phyloP scores from a whole-genome alignment of 2,329 filamentous ascomycete genomes.

The Phialophora macrospora region DNA sequence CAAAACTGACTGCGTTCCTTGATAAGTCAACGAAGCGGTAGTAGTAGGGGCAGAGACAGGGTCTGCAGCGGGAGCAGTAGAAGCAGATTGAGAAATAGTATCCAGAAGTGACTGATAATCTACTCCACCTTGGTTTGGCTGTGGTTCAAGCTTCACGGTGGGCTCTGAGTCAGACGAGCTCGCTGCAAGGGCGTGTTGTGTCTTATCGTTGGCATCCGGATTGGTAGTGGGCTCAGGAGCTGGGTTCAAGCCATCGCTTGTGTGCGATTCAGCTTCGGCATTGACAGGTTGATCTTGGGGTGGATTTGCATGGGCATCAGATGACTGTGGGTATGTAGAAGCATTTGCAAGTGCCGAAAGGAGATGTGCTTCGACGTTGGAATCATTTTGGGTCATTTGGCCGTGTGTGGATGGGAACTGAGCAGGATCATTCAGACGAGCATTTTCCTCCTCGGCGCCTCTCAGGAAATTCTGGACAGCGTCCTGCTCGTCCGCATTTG shows the following conservation, averaged over 20 bases:
- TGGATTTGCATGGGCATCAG: conserved; percentile 23
- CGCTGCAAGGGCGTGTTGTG: conserved; percentile 15
- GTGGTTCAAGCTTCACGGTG: conserved; percentile 24
- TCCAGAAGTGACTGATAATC: conserved; percentile 56
- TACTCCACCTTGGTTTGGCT: conserved; percentile 45
- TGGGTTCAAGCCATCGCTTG: conserved; percentile 15
- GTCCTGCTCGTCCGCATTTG: conserved; percentile 40
- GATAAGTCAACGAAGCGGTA: conserved; percentile 40
- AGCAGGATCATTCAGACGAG: conserved; percentile 24
- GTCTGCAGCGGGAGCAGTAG: conserved; percentile 42
- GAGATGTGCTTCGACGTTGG: conserved; percentile 24
- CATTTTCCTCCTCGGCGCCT: conserved; percentile 38
- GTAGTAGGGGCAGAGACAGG: conserved; percentile 40
- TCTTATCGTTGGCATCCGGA: conserved; percentile 10
- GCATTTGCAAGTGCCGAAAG: conserved; percentile 28
- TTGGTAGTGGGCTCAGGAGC: conserved; percentile 23
- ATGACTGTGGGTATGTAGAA: conserved; percentile 25
- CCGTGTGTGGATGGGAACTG: conserved; percentile 23
- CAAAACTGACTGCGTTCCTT: conserved; percentile 44
- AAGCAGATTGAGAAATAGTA: conserved; percentile 50
- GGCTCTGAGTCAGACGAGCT: conserved; percentile 18
- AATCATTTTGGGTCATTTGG: conserved; percentile 25
- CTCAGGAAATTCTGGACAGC: conserved; percentile 38
- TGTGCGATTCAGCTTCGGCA: conserved; percentile 18
- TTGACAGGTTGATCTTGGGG: conserved; percentile 13